Base-by-base conservation (phyloP, 2,329 filamentous ascomycete genomes). In the Colletotrichum tofieldiae region DNA sequence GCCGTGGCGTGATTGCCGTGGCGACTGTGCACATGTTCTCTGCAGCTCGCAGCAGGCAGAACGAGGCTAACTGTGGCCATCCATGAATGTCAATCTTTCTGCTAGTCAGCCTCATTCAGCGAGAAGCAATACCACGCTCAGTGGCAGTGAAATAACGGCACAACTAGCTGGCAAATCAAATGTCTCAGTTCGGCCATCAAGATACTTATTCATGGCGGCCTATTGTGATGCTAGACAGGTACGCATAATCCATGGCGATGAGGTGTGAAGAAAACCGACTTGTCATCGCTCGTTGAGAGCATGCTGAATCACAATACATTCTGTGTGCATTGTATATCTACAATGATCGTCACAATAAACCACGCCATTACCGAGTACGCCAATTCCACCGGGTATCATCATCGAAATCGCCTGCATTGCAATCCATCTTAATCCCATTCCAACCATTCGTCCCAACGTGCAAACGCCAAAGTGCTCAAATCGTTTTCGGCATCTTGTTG, bases 321-420 rank as follows among this genome's bases (percentile, higher is more conserved):
- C 39, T 5, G 39, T 16, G 5, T 12, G 14, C 3, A 3, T 20
- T 35, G 18, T 47, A 23, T 47, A 45, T 20, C 26, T 45, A 47
- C 58, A 47, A 20, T 26, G 37, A 5, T 14, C 20, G n/a, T 41
- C n/a, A 7, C 7, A 39, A 5, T 9, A 14, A 39, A 41, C 41
- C 16, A 29, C 32, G 23, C 12, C n/a, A 3, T 43, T 23, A 23
- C 12, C 4, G 8, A 43, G 23, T 41, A 56, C 32, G 52, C 32
- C 58, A 23, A 9, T 39, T 11, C 58, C 29, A 16, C 20, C 41
- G 58, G 58, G 58, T 61, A 61, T 61, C 58, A 35, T 47, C 20
- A n/a, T 23, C 29, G 12, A 29, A 35, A 23, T 61, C 58, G 43
- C 58, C 43, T 45, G 43, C 9, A 8, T 6, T 14, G 5, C 43